Evolutionary conservation across 2,329 filamentous ascomycete species (phyloP), one percentile per base, ranked within the genome.

Genomic region (Sporothrix euskadiensis): DNA sequence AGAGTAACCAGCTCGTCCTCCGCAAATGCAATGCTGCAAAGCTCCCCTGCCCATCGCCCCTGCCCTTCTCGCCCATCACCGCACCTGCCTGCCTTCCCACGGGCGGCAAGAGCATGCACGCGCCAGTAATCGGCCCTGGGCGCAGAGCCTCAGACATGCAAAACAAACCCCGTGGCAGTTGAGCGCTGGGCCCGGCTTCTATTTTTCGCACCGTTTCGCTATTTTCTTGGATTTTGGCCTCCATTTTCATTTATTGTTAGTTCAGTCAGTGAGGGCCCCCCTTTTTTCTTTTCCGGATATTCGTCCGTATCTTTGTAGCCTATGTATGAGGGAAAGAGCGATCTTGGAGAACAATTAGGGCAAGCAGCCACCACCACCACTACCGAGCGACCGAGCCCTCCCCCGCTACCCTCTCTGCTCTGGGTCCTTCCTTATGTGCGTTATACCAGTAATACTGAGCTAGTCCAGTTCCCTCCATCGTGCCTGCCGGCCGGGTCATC

Each of bases 1-100:
- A 56, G 35, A 70, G 68, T 70, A 59, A 59, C 68, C 68, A 70
- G 68, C 68, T 70, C 68, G 68, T 44, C 68, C 49, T 70, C 52
- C 65, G 30, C 22, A 65, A 35, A 65, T 65, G 61, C 47, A 30
- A 16, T 49, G 41, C 41, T 44, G 44, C 44, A 16, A n/a, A n/a
- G 16, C 44, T 69, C 8, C 65, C 65, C 65, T 49, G 65, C 44
- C 65, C 65, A 69, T 54, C 65, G 65, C 63, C 14, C 41, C 41
- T 52, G 19, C 63, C 41, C 63, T 44, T 66, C 22, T 22, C 63
- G 41, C 41, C 22, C 44, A 52, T n/a, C 41, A 68, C 63, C 35
- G 63, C 44, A 52, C 14, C 14, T n/a, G 8, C 32, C 26, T 19
- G 35, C 39, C 8, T 22, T 22, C 56, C 56, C 30, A 59, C 56